phyloP scores from a whole-genome alignment of 1,139 yeast species.

The Pneumocystis carinii region DNA sequence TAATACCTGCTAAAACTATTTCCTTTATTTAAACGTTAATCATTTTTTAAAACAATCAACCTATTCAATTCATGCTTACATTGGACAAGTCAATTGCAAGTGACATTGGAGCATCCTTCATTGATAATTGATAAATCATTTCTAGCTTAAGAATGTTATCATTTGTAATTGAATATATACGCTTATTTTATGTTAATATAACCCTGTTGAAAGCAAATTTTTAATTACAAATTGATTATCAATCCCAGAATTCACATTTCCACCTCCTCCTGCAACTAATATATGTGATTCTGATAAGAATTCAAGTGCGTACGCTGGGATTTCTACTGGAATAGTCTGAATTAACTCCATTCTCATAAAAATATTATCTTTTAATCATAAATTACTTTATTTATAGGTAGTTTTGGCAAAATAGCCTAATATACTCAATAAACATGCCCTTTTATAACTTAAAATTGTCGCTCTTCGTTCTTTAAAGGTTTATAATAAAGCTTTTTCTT shows the following conservation, averaged over 20 bases:
- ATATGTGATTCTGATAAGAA: background rate
- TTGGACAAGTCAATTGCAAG: background rate
- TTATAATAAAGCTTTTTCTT: too few species aligned
- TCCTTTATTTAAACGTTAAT: background rate
- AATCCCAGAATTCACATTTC: background rate
- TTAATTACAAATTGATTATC: background rate
- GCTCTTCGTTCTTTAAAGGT: too few species aligned
- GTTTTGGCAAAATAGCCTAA: background rate
- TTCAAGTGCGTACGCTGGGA: background rate
- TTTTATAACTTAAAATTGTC: too few species aligned
- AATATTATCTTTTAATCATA: background rate
- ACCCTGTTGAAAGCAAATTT: background rate
- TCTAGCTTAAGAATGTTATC: background rate
- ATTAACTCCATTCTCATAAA: background rate
- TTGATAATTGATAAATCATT: background rate
- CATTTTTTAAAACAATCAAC: background rate
- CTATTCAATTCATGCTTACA: background rate
- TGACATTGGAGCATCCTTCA: background rate
- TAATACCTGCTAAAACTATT: background rate
- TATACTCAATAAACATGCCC: too few species aligned
- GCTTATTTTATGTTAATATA: background rate
- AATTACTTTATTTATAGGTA: background rate
- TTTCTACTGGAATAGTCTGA: background rate
- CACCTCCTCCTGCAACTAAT: background rate
- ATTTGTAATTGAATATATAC: background rate